Evolutionary conservation across 176 grass and related monocot species (phyloP).

Genomic region (barley (Hordeum vulgare)): DNA sequence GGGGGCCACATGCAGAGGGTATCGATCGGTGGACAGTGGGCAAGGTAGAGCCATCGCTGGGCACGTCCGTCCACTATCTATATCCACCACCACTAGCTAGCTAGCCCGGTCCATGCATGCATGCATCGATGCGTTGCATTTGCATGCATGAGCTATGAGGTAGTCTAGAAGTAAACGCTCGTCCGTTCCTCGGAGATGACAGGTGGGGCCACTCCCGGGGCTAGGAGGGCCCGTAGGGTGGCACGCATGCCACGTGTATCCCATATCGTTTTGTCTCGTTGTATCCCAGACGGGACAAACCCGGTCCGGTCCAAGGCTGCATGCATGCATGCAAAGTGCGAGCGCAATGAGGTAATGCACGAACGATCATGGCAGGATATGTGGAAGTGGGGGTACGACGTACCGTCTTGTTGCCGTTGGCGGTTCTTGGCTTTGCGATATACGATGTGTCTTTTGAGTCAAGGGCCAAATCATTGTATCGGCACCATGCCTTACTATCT

Average conservation of each 20-base stretch:
- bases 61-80: background rate
- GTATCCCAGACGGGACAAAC: conserved; percentile 12
- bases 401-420: conserved; percentile 2
- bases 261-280: conserved; percentile 20
- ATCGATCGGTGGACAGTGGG: background rate
- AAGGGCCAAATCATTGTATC: background rate
- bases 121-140: background rate
- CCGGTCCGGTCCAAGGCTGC: conserved; percentile 25
- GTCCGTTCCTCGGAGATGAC: background rate
- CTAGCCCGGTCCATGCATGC: background rate
- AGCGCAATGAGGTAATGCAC: background rate
- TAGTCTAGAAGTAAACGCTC: background rate
- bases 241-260: conserved; percentile 16
- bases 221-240: too few relatives aligned
- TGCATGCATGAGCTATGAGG: background rate
- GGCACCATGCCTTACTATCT: too few relatives aligned
- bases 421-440: background rate
- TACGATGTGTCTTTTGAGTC: background rate
- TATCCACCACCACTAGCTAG: background rate
- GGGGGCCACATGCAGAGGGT: background rate
- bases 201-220: background rate
- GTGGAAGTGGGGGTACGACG: background rate
- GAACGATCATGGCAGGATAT: background rate
- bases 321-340: conserved; percentile 29
- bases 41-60: background rate